These are phyloP conservation scores for Papiliotrema flavescens DNA, from an alignment of 1,284 basidiomycete genomes.

Conservation along the genomic window DNA sequence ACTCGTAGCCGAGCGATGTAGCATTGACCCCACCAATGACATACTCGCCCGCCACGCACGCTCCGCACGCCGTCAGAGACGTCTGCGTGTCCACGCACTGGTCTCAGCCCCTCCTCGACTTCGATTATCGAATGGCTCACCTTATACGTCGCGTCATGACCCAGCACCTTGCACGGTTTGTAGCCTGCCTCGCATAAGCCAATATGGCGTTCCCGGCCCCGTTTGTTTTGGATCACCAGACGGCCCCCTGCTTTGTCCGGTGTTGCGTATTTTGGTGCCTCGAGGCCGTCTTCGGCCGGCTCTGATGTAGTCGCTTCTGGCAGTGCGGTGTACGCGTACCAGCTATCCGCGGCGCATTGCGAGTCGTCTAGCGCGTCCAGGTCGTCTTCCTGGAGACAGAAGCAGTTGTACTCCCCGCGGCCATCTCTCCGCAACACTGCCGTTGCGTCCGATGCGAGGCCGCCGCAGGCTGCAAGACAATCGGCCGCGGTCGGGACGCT, in stretches of 20 bases:
- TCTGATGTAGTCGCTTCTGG: background rate
- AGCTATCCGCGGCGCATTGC: background rate
- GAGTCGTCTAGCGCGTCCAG: background rate
- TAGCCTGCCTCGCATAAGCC: background rate
- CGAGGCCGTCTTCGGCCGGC: background rate
- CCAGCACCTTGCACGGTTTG: background rate
- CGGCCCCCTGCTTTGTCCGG: no score
- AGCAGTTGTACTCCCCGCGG: background rate
- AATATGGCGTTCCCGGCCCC: background rate
- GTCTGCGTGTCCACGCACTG: conserved; percentile 1
- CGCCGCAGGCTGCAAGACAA: background rate
- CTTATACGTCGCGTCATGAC: background rate
- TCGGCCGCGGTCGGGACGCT: background rate
- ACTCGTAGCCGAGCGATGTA: background rate
- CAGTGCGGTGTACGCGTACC: background rate
- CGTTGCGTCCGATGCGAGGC: background rate
- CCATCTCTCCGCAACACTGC: background rate
- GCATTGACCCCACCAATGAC: background rate
- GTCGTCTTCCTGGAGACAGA: background rate
- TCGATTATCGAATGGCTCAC: background rate
- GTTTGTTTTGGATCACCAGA: background rate
- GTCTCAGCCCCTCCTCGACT: background rate
- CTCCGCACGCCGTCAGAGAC: background rate
- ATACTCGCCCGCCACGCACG: background rate
- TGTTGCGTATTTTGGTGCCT: background rate